Conservation (phyloP, 129 eudicot genomes). For the Pulicaria dysenterica region DNA sequence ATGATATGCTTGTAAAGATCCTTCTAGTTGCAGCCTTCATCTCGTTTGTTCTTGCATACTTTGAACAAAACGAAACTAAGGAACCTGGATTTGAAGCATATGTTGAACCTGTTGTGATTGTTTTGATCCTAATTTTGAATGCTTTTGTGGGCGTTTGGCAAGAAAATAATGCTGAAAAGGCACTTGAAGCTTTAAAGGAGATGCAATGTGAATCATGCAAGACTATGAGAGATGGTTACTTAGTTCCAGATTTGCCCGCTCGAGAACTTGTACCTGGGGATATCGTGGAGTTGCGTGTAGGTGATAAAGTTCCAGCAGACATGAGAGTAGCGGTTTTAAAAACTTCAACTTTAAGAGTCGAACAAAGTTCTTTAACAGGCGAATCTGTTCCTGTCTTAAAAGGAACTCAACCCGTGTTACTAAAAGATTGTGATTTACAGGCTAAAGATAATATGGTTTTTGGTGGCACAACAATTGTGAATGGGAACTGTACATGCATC, state of each 20-base stretch:
- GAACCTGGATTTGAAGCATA: constrained; percentile 65
- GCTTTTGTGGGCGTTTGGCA: constrained; percentile 95
- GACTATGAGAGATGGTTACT: constrained; percentile 66
- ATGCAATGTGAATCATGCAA: constrained; percentile 75
- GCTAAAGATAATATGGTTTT: constrained; percentile 87
- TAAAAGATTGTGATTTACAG: constrained; percentile 79
- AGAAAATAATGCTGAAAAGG: constrained; percentile 83
- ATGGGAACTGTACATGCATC: constrained; percentile 65
- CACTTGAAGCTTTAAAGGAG: constrained; percentile 78
- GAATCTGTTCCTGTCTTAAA: constrained; percentile 82
- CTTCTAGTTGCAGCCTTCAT: constrained; percentile 79
- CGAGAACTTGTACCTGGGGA: constrained; percentile 91
- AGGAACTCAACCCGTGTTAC: constrained; percentile 45
- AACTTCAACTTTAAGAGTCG: constrained; percentile 74
- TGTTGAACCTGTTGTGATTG: constrained; percentile 81
- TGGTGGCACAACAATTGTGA: constrained; percentile 84
- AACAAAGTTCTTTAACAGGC: constrained; percentile 90
- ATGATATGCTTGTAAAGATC: constrained; percentile 79
- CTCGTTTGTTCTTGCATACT: constrained; percentile 66
- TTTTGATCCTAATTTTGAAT: constrained; percentile 67
- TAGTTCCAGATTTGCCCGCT: constrained; percentile 70
- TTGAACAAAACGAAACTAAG: constrained; percentile 56
- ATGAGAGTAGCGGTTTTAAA: constrained; percentile 64
- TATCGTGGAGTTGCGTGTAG: constrained; percentile 70
- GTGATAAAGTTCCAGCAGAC: constrained; percentile 79